Evolutionary conservation across 768 basidiomycete species (phyloP).

Genomic region (Rhizopogon sp.): DNA sequence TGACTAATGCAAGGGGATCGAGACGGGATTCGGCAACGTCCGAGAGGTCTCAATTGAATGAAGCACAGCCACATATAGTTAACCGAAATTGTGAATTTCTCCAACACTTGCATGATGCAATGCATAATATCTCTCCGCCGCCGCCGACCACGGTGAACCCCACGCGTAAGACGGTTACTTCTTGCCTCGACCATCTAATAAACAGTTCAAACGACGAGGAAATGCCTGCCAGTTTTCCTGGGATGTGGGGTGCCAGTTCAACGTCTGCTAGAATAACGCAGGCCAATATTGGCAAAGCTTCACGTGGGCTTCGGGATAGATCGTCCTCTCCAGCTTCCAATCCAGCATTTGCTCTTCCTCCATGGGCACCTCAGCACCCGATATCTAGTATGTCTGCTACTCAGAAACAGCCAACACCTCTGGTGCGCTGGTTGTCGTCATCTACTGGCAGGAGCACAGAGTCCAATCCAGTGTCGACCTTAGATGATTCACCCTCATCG

Average conservation of each 20-base stretch:
- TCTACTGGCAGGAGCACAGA: background rate
- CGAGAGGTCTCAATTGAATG: too few species aligned
- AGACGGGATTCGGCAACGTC: too few species aligned
- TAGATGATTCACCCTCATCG: slow-evolving; percentile 2
- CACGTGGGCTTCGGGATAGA: slow-evolving; percentile 2
- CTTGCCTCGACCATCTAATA: background rate
- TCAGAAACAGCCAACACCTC: slow-evolving; percentile 1
- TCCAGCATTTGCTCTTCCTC: background rate
- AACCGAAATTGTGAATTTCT: background rate
- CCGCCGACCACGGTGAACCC: background rate
- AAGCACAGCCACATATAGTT: background rate
- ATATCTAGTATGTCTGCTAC: background rate
- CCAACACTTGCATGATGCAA: background rate
- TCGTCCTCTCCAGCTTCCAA: background rate
- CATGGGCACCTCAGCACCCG: background rate
- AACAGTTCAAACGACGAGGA: background rate
- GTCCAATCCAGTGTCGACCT: background rate
- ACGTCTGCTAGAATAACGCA: background rate
- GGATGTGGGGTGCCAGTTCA: background rate
- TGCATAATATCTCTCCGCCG: background rate
- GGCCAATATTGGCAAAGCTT: background rate
- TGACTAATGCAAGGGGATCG: too few species aligned
- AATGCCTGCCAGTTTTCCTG: background rate
- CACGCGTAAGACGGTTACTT: background rate
- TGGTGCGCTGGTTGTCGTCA: slow-evolving; percentile 1